Evolutionary conservation across 2,329 filamentous ascomycete genomes (phyloP).

Genomic region (Colletotrichum noveboracense): DNA sequence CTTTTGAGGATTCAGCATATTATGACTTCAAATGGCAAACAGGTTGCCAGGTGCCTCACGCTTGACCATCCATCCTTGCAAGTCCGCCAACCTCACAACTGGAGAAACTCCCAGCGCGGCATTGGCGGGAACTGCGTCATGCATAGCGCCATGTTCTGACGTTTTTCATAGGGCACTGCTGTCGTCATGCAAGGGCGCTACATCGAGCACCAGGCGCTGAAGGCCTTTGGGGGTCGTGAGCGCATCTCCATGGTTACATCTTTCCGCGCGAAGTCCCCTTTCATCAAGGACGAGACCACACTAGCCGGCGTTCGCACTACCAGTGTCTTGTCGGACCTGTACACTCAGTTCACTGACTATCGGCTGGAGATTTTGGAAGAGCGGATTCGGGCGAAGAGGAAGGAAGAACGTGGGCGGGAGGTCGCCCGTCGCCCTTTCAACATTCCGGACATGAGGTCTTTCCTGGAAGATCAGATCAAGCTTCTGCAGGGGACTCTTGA

Average conservation of each 20-base stretch:
- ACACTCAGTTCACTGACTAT: neutral
- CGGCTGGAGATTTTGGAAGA: neutral
- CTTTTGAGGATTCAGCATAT: neutral
- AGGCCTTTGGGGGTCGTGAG: constrained; percentile 62
- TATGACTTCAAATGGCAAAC: neutral
- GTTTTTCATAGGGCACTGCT: neutral
- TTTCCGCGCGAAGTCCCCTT: constrained; percentile 63
- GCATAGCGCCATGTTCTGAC: constrained; percentile 50
- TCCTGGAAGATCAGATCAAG: neutral
- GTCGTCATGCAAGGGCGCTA: constrained; percentile 65
- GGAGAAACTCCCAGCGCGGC: constrained; percentile 48
- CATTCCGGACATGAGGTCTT: neutral
- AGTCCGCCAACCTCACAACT: constrained; percentile 58
- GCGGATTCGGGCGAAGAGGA: neutral
- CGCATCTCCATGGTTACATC: constrained; percentile 71
- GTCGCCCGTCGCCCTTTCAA: neutral
- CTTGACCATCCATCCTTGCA: constrained; percentile 61
- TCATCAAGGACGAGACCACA: constrained; percentile 7
- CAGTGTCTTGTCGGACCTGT: neutral
- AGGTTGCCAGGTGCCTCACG: constrained; percentile 36
- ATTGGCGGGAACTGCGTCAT: constrained; percentile 58
- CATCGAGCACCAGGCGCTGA: constrained; percentile 68
- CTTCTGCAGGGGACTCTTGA: neutral
- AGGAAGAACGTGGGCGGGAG: neutral
- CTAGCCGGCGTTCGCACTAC: neutral